These are phyloP conservation scores for Eucalyptus caleyi DNA, from an alignment of 345 rosid genomes.

Conservation along the genomic window DNA sequence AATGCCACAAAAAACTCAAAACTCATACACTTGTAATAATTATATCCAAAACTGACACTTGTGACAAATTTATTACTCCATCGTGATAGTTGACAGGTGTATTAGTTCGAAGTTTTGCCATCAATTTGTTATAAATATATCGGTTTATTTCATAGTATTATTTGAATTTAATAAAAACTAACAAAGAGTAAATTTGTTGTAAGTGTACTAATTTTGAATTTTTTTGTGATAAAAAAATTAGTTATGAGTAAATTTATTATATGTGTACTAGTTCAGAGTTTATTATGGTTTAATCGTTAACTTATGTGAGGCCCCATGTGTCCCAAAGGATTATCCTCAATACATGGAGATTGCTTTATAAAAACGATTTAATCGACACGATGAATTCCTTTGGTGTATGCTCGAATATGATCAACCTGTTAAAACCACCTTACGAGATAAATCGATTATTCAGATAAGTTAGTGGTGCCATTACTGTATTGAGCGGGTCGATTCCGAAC, in stretches of 20 bases:
- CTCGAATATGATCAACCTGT: not conserved
- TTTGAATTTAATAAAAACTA: too few species aligned
- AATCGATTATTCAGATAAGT: not conserved
- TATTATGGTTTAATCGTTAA: too few species aligned
- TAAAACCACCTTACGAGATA: not conserved
- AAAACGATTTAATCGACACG: not conserved
- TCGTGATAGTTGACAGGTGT: accelerated
- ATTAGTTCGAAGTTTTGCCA: too few species aligned
- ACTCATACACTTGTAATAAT: too few species aligned
- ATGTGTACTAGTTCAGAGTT: too few species aligned
- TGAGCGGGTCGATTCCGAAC: not conserved
- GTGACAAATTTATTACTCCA: accelerated
- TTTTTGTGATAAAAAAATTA: too few species aligned
- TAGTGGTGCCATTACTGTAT: not conserved
- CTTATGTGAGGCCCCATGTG: accelerated
- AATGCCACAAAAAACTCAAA: too few species aligned
- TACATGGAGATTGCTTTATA: not conserved
- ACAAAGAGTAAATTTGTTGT: too few species aligned
- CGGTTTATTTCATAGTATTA: accelerated
- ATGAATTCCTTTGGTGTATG: not conserved
- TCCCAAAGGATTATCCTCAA: not conserved
- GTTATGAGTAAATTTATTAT: too few species aligned
- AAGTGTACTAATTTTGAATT: too few species aligned
- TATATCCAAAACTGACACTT: accelerated
- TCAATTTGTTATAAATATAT: too few species aligned